Conservation (phyloP, 306 rosid species). For the Alnus glutinosa region DNA sequence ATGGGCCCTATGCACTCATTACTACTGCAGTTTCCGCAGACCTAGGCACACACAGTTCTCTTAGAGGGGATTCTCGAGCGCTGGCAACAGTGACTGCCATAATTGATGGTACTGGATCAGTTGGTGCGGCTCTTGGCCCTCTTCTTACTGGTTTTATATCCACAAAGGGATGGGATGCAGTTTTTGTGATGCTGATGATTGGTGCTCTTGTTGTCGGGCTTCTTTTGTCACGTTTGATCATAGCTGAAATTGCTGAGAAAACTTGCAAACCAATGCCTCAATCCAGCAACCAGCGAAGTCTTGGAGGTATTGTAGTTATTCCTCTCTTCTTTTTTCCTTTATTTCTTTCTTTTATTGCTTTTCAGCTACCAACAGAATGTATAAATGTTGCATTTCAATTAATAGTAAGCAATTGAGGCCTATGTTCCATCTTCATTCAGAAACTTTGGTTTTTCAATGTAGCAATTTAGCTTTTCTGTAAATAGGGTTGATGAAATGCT, state of each 20-base stretch:
- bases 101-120: slow-evolving; percentile 85
- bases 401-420: background rate
- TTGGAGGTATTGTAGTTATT: slow-evolving; percentile 46
- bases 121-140: slow-evolving; percentile 89
- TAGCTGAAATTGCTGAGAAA: slow-evolving; percentile 60
- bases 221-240: slow-evolving; percentile 59
- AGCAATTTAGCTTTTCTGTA: background rate
- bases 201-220: slow-evolving; percentile 79
- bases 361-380: background rate
- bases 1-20: slow-evolving; percentile 87
- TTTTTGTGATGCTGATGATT: slow-evolving; percentile 56
- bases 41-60: slow-evolving; percentile 78
- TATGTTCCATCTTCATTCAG: too few relatives aligned
- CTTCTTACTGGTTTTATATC: slow-evolving; percentile 81
- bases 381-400: background rate
- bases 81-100: slow-evolving; percentile 85
- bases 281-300: slow-evolving; percentile 29
- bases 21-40: slow-evolving; percentile 92
- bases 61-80: slow-evolving; percentile 78
- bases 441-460: too few relatives aligned
- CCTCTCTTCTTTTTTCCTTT: too few relatives aligned
- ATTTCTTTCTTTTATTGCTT: background rate
- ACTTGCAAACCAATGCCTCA: slow-evolving; percentile 32
- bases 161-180: slow-evolving; percentile 67
- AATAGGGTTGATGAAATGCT: background rate